Evolutionary conservation across 2,329 filamentous ascomycete species (phyloP), one percentile per base, ranked within the genome.

Genomic region (Neonectria neomacrospora): DNA sequence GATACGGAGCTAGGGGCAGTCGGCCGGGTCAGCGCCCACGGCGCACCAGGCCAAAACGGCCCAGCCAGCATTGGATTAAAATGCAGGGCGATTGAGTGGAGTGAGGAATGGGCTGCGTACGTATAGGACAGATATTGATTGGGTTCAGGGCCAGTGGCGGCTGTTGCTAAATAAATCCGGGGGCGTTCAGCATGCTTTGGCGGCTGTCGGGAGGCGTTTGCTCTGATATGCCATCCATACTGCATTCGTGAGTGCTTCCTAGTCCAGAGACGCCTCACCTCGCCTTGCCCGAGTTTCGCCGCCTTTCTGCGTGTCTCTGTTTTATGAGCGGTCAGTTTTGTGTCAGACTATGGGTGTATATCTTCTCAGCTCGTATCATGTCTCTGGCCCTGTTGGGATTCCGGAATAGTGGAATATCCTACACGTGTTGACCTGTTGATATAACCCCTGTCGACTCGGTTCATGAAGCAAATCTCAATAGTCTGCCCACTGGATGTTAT

Each of bases 151-250:
- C 20, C 54, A 66, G 66, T 67, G 58, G 58, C 61, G 54, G 48
- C 22, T 32, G 59, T 45, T 67, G 54, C 61, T 72, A 59, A 71
- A 71, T 68, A 68, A 67, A 66, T 65, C 60, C 52, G 53, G 64
- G 48, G 58, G 59, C 47, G 58, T 39, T 32, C 48, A 30, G 39
- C n/a, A 41, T 55, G 26, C 42, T 7, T 37, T 54, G 52, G 18
- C 26, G 54, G 54, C 52, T 61, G 52, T 66, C 51, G 59, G 54
- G 34, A 67, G 47, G 54, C 51, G 63, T 53, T 63, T 26, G 52
- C 50, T 55, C 63, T 39, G 47, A 41, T 34, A 28, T 42, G 34
- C 54, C 28, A 18, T 20, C 11, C 22, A 11, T 20, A 23, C 18
- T 52, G 26, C 18, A 32, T 23, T 50, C 10, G 32, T 53, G 28